These are phyloP conservation scores for Suillus plorans DNA, from an alignment of 768 basidiomycete genomes.

Conservation along the genomic window DNA sequence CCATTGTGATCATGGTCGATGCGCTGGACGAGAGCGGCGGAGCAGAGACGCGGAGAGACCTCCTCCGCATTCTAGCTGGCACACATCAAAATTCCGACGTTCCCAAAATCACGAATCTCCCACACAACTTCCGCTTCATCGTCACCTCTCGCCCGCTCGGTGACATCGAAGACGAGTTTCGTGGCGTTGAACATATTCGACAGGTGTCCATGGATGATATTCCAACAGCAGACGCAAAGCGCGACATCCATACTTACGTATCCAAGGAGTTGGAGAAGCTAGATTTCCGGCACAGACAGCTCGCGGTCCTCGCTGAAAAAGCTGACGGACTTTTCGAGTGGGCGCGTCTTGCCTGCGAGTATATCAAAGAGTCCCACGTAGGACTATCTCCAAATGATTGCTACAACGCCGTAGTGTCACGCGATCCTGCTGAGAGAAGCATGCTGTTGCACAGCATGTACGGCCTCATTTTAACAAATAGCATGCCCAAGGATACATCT, in stretches of 20 bases:
- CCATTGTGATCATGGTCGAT: slow-evolving; percentile 26
- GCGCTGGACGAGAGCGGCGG: slow-evolving; percentile 19
- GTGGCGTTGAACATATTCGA: background rate
- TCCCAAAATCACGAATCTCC: background rate
- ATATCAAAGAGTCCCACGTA: background rate
- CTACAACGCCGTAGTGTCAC: background rate
- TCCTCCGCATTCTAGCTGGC: background rate
- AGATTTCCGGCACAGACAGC: background rate
- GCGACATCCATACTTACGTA: background rate
- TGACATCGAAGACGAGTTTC: background rate
- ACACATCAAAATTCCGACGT: background rate
- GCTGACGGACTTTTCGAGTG: slow-evolving; percentile 2
- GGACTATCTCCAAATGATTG: background rate
- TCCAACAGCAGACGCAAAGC: background rate
- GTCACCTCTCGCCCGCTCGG: slow-evolving; percentile 7
- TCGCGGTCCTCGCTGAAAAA: background rate
- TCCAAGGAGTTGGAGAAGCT: background rate
- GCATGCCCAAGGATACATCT: background rate
- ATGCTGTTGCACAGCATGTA: slow-evolving; percentile 1
- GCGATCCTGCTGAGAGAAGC: background rate
- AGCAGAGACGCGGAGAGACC: background rate
- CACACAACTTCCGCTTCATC: slow-evolving; percentile 9
- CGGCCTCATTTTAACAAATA: background rate
- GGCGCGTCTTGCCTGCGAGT: slow-evolving; percentile 8
- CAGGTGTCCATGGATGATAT: background rate